These are phyloP conservation scores for Petrea volubilis DNA, from an alignment of 257 asterid species.

Conservation along the genomic window DNA sequence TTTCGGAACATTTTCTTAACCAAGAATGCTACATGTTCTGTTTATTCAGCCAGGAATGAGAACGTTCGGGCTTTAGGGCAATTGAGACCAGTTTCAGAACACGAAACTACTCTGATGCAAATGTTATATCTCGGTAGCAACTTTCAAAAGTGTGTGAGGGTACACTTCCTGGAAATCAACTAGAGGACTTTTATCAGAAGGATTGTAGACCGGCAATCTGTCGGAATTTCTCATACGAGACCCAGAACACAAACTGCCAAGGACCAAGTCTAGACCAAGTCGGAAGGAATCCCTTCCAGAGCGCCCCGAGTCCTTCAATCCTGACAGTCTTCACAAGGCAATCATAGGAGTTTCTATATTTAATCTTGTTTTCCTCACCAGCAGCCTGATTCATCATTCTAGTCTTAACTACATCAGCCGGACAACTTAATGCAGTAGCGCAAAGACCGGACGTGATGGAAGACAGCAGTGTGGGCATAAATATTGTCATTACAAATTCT, in stretches of 20 bases:
- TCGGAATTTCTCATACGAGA: conserved; percentile 73
- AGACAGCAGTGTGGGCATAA: conserved; percentile 76
- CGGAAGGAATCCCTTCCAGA: conserved; percentile 89
- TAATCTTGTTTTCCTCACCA: conserved; percentile 26
- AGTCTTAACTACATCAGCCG: conserved; percentile 87
- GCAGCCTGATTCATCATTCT: conserved; percentile 74
- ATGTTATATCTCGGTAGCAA: background rate
- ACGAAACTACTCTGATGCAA: background rate
- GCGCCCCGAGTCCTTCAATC: conserved; percentile 75
- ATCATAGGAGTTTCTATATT: conserved; percentile 62
- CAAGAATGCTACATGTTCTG: background rate
- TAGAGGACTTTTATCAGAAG: conserved; percentile 38
- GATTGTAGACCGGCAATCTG: conserved; percentile 66
- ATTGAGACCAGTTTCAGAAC: conserved; percentile 6
- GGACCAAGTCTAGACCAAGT: conserved; percentile 99
- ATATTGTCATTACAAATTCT: conserved; percentile 64
- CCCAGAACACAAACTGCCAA: conserved; percentile 97
- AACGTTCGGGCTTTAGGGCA: background rate
- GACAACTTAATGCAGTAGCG: conserved; percentile 81
- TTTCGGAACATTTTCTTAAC: background rate
- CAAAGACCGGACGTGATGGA: conserved; percentile 77
- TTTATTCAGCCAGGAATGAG: conserved; percentile 2
- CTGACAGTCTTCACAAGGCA: conserved; percentile 70
- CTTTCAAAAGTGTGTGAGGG: background rate
- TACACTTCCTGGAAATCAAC: background rate